These are phyloP conservation scores for Atalantia buxifolia DNA, from an alignment of 345 rosid genomes.

Conservation along the genomic window DNA sequence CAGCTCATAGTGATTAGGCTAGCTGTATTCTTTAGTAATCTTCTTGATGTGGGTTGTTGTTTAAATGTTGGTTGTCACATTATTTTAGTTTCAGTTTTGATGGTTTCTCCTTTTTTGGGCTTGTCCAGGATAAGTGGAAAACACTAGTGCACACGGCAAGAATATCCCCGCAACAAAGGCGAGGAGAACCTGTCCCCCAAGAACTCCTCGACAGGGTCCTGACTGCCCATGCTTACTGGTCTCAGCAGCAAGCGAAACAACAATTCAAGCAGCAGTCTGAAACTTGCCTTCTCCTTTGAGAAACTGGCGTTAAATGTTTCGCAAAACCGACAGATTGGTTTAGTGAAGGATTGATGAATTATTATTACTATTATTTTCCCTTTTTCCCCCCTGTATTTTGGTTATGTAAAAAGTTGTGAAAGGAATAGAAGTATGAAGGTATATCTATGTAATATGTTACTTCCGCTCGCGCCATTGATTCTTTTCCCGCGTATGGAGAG, in stretches of 20 bases:
- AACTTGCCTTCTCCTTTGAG: constrained; percentile 52
- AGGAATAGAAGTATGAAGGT: constrained; percentile 13
- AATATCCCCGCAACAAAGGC: constrained; percentile 96
- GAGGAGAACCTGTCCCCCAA: constrained; percentile 98
- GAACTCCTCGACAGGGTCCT: constrained; percentile 91
- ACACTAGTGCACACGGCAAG: constrained; percentile 95
- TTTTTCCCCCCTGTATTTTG: constrained; percentile 14
- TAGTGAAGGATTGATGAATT: constrained; percentile 10
- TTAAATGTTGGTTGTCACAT: not conserved
- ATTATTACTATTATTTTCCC: not conserved
- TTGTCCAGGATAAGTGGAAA: constrained; percentile 94
- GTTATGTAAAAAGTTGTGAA: constrained; percentile 29
- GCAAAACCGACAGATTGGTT: constrained; percentile 1
- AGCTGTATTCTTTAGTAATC: not conserved
- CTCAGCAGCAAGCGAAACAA: constrained; percentile 81
- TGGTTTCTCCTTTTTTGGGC: not conserved
- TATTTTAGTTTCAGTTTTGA: not conserved
- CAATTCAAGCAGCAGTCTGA: constrained; percentile 57
- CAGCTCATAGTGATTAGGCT: not conserved
- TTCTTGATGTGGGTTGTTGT: constrained; percentile 1
- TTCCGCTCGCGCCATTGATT: constrained; percentile 14
- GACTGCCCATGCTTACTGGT: constrained; percentile 89
- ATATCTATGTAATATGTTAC: constrained; percentile 24
- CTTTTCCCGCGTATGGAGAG: constrained; percentile 20
- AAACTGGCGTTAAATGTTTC: not conserved